Conservation (phyloP, 345 rosid genomes). For the Eucalyptus urophylla region DNA sequence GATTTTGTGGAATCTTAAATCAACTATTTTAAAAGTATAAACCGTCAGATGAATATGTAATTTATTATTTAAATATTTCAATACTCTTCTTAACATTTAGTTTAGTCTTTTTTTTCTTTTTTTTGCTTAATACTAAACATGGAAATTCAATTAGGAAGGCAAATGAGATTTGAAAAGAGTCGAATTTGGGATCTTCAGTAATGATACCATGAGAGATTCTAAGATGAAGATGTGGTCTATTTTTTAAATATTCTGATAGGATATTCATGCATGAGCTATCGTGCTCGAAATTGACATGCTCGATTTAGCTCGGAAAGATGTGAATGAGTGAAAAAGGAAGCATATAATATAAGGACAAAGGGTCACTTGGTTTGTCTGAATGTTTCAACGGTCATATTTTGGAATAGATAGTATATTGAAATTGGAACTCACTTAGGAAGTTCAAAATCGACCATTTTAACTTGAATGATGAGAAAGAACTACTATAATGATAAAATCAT, state of each 20-base stretch:
- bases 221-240: too few relatives aligned
- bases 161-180: too few relatives aligned
- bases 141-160: too few relatives aligned
- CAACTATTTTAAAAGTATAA: too few relatives aligned
- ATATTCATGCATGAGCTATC: background rate
- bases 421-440: background rate
- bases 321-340: background rate
- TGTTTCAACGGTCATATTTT: background rate
- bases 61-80: too few relatives aligned
- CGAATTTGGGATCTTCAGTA: rapidly evolving
- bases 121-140: too few relatives aligned
- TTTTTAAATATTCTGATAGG: rapidly evolving
- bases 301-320: background rate
- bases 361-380: background rate
- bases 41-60: rapidly evolving
- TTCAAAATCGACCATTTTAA: background rate
- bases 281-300: background rate
- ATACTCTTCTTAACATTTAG: too few relatives aligned
- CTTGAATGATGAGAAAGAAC: background rate
- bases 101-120: too few relatives aligned
- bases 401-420: background rate
- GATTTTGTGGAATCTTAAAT: too few relatives aligned
- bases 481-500: background rate
- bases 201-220: too few relatives aligned
- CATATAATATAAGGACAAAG: background rate